These are phyloP conservation scores for Penicillium steckii DNA, from an alignment of 495 filamentous ascomycete species.

Conservation along the genomic window DNA sequence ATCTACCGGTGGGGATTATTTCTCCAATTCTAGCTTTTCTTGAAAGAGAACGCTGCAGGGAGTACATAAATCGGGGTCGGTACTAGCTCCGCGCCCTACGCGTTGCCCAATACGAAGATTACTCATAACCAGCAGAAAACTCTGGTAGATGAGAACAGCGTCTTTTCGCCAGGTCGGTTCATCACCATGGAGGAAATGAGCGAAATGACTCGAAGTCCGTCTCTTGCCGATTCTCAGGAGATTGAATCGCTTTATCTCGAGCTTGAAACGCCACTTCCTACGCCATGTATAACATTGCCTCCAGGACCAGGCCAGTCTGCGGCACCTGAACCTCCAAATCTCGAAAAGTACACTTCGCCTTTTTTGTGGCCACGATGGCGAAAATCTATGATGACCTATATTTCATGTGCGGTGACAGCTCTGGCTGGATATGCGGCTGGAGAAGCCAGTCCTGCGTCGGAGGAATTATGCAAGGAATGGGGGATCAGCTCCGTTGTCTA, in stretches of 20 bases:
- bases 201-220: constrained; percentile 13
- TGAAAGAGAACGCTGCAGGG: background rate
- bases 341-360: constrained; percentile 67
- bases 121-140: background rate
- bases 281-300: constrained; percentile 45
- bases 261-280: constrained; percentile 65
- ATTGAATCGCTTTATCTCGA: constrained; percentile 73
- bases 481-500: constrained; percentile 62
- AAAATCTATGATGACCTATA: constrained; percentile 70
- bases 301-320: constrained; percentile 33
- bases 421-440: constrained; percentile 82
- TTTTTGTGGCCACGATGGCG: constrained; percentile 68
- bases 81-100: background rate
- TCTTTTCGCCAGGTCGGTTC: background rate
- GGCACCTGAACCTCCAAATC: constrained; percentile 57
- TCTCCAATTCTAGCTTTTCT: background rate
- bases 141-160: background rate
- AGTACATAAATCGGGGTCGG: background rate
- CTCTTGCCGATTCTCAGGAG: constrained; percentile 21
- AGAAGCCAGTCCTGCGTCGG: constrained; percentile 67
- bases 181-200: constrained; percentile 19
- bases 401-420: constrained; percentile 73
- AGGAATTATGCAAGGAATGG: constrained; percentile 62
- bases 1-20: background rate
- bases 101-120: background rate